Evolutionary conservation across 305 asterid species (phyloP).

Genomic region (Rubia balearica): DNA sequence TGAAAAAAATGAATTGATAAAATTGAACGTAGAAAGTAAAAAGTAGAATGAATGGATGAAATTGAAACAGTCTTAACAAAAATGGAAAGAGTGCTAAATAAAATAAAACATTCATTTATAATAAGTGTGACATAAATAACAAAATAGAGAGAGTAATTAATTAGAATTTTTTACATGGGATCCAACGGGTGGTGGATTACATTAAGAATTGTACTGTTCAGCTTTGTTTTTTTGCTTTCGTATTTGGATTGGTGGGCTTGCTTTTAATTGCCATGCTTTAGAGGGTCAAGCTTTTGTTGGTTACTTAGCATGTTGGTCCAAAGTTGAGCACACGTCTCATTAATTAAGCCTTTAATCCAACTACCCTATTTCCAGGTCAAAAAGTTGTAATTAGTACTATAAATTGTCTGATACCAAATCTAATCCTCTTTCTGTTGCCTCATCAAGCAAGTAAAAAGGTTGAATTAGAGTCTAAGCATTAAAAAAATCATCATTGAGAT

Average conservation of each 20-base stretch:
- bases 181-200: conserved; percentile 12
- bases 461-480: conserved; percentile 3
- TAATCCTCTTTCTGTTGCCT: conserved; percentile 6
- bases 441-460: neutral
- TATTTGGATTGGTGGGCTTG: conserved; percentile 3
- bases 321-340: conserved; percentile 18
- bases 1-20: too few relatives aligned
- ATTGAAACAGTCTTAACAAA: too few relatives aligned
- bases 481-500: neutral
- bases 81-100: too few relatives aligned
- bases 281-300: conserved; percentile 20
- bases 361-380: conserved; percentile 16
- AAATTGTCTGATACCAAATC: conserved; percentile 10
- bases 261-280: conserved; percentile 19
- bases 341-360: conserved; percentile 16
- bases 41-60: too few relatives aligned
- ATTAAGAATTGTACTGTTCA: conserved; percentile 1
- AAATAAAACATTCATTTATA: too few relatives aligned
- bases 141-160: neutral
- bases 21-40: too few relatives aligned
- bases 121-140: too few relatives aligned
- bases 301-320: conserved; percentile 19
- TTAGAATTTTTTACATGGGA: neutral
- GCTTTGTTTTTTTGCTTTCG: conserved; percentile 7
- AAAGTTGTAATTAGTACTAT: neutral